phyloP scores from a whole-genome alignment of 2,329 filamentous ascomycete genomes.

The Fusarium algeriense region DNA sequence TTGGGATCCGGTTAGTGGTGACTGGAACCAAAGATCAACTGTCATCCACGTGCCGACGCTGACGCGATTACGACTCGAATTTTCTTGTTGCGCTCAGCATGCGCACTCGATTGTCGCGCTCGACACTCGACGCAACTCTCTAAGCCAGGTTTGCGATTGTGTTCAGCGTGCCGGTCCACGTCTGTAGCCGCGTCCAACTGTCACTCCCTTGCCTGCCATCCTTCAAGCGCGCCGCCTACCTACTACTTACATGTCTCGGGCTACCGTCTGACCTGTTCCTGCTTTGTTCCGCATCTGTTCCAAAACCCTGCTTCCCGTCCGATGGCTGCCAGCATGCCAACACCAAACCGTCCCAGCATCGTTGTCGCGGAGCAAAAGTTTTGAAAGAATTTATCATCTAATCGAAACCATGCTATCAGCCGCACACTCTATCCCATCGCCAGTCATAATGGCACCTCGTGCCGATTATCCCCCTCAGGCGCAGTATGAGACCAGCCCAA shows the following conservation, averaged over 20 bases:
- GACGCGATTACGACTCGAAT: slow-evolving; percentile 12
- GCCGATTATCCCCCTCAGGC: slow-evolving; percentile 47
- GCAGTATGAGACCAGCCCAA: slow-evolving; percentile 45
- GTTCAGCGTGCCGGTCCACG: slow-evolving; percentile 38
- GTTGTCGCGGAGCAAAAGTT: slow-evolving; percentile 43
- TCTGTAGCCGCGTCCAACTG: slow-evolving; percentile 27
- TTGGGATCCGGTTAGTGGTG: not conserved
- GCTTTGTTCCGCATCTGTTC: slow-evolving; percentile 38
- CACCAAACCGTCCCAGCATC: slow-evolving; percentile 29
- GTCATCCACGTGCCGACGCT: slow-evolving; percentile 1
- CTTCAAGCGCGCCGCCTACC: slow-evolving; percentile 31
- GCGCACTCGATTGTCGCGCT: slow-evolving; percentile 36
- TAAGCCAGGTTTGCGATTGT: slow-evolving; percentile 39
- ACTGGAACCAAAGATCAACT: not conserved
- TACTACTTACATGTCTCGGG: slow-evolving; percentile 43
- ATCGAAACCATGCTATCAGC: slow-evolving; percentile 47
- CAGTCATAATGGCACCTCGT: slow-evolving; percentile 52
- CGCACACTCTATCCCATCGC: slow-evolving; percentile 44
- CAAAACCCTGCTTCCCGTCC: slow-evolving; percentile 30
- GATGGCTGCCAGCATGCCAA: slow-evolving; percentile 46
- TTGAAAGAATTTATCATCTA: slow-evolving; percentile 20
- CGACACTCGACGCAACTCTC: slow-evolving; percentile 34
- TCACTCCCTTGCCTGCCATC: slow-evolving; percentile 21
- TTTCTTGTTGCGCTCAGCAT: slow-evolving; percentile 33
- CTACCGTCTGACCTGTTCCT: slow-evolving; percentile 32